These are phyloP conservation scores for Paraconiothyrium sp. DNA, from an alignment of 2,329 filamentous ascomycete species.

Conservation along the genomic window DNA sequence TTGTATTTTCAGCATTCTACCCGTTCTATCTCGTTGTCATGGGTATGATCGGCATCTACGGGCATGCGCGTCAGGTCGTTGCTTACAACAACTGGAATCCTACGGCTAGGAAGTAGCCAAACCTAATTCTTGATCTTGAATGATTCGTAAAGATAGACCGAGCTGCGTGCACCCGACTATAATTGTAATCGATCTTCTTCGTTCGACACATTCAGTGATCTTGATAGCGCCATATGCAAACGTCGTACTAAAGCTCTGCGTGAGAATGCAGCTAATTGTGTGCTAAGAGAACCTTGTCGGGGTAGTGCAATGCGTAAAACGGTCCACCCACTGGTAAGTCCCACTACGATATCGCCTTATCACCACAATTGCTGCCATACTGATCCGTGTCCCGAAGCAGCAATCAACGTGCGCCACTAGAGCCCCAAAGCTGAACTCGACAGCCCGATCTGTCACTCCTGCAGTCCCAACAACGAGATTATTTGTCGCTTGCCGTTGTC, in stretches of 20 bases:
- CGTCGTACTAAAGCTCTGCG: background rate
- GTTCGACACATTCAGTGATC: background rate
- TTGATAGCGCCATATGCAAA: background rate
- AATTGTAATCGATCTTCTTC: background rate
- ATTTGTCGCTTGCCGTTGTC: background rate
- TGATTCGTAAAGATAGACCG: background rate
- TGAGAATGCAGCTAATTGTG: background rate
- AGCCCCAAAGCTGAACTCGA: background rate
- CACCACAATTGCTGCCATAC: background rate
- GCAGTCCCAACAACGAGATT: conserved; percentile 1
- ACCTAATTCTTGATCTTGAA: background rate
- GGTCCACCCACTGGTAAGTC: background rate
- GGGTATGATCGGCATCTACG: conserved; percentile 54
- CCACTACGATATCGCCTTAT: background rate
- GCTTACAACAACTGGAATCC: conserved; percentile 56
- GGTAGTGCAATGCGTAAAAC: background rate
- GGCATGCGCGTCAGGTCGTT: conserved; percentile 54
- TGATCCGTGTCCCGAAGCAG: background rate
- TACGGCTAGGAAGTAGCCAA: conserved; percentile 41
- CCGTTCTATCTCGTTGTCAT: conserved; percentile 53
- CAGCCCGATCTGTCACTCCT: background rate
- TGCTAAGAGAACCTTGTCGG: background rate
- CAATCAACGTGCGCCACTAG: background rate
- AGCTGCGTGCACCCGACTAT: background rate
- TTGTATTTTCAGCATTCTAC: conserved; percentile 52